Percentiles rank a stretch among this genome's conserved stretches.
phyloP scores from a whole-genome alignment of 2,329 filamentous ascomycete genomes.

The Epicoccum nigrum region DNA sequence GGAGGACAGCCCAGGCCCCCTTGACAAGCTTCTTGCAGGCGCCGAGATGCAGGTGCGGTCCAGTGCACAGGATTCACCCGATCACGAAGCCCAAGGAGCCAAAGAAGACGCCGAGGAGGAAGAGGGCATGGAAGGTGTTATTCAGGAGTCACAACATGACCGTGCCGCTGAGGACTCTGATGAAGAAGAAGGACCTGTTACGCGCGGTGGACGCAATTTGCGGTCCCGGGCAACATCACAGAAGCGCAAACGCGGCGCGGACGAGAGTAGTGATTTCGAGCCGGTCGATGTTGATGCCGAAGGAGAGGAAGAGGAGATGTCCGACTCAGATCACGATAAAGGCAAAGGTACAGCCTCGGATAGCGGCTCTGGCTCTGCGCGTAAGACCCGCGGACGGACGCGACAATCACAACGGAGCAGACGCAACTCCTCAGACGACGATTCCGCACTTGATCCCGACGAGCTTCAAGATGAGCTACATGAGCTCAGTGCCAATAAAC shows the following conservation, averaged over 20 bases:
- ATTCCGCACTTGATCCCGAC: slow-evolving; percentile 54
- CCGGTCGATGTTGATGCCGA: slow-evolving; percentile 63
- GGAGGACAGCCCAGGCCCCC: slow-evolving; percentile 37
- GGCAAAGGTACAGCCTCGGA: slow-evolving; percentile 47
- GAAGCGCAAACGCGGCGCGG: slow-evolving; percentile 50
- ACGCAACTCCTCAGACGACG: slow-evolving; percentile 55
- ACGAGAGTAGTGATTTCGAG: slow-evolving; percentile 69
- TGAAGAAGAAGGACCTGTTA: slow-evolving; percentile 64
- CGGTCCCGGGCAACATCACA: slow-evolving; percentile 39
- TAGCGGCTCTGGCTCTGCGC: slow-evolving; percentile 50
- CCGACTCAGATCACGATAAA: slow-evolving; percentile 57
- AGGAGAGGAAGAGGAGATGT: slow-evolving; percentile 61
- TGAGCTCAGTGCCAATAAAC: slow-evolving; percentile 61
- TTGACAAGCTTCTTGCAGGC: slow-evolving; percentile 41
- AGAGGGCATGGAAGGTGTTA: slow-evolving; percentile 45
- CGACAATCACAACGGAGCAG: slow-evolving; percentile 54
- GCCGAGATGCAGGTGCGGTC: slow-evolving; percentile 47
- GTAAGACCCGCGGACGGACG: slow-evolving; percentile 57
- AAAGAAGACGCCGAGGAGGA: slow-evolving; percentile 39
- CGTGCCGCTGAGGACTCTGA: slow-evolving; percentile 52
- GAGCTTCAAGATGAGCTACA: slow-evolving; percentile 63
- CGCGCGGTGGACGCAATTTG: slow-evolving; percentile 52
- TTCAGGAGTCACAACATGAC: slow-evolving; percentile 52
- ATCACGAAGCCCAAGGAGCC: slow-evolving; percentile 40
- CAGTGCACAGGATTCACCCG: slow-evolving; percentile 39